These are phyloP conservation scores for Syzygium syzygioides DNA, from an alignment of 441 rosid genomes.

Conservation along the genomic window DNA sequence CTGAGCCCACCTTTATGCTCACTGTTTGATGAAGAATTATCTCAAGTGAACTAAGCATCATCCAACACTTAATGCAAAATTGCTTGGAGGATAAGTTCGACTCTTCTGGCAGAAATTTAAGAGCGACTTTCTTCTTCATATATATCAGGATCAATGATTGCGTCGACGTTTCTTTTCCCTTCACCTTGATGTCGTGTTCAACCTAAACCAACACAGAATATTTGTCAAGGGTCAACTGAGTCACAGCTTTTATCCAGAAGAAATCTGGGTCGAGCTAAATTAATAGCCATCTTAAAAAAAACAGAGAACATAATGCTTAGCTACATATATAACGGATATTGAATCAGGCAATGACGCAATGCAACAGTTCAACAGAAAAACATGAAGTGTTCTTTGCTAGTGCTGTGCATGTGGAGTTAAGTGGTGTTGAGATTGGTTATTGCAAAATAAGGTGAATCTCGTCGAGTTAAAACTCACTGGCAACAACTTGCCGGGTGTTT, in stretches of 20 bases:
- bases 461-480: neutral
- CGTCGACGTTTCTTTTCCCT: too few relatives aligned
- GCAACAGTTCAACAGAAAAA: neutral
- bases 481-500: neutral
- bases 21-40: neutral
- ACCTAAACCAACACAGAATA: neutral
- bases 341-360: neutral
- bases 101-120: fast-evolving
- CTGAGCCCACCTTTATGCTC: neutral
- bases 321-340: neutral
- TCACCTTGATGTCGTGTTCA: too few relatives aligned
- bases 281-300: neutral
- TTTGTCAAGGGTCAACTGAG: fast-evolving
- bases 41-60: neutral
- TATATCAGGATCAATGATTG: too few relatives aligned
- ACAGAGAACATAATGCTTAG: neutral
- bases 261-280: neutral
- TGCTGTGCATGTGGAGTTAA: neutral
- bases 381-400: neutral
- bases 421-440: neutral
- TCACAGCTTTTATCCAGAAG: neutral
- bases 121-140: too few relatives aligned
- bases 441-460: neutral
- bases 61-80: neutral
- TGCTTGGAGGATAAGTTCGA: too few relatives aligned